Percentiles rank a stretch among this genome's conserved stretches.
Conservation (phyloP, 192 early-diverging fungal genomes). For the Entomortierella beljakovae region DNA sequence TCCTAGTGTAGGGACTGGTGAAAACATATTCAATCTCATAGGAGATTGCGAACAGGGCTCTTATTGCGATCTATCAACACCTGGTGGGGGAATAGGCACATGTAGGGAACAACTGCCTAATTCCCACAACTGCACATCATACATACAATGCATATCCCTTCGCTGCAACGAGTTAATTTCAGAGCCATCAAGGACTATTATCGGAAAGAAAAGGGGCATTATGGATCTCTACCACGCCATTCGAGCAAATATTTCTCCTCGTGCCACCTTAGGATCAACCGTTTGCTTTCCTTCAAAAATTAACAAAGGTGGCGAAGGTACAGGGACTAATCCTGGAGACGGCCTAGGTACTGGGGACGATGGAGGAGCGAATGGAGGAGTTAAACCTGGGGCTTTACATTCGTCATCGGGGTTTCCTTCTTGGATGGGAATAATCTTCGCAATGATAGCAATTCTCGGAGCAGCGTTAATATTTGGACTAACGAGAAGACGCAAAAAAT, state of each 20-base stretch:
- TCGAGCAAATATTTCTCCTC: neutral
- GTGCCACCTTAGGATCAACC: neutral
- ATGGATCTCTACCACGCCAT: no score
- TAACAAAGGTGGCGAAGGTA: neutral
- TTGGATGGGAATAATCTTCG: constrained; percentile 32
- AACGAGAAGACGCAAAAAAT: constrained; percentile 22
- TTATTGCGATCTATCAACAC: constrained; percentile 21
- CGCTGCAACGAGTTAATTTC: constrained; percentile 10
- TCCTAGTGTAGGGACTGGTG: constrained; percentile 16
- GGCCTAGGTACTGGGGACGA: neutral
- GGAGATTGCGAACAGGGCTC: constrained; percentile 43
- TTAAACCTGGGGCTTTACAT: neutral
- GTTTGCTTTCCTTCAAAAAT: constrained; percentile 34
- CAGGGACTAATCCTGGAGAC: neutral
- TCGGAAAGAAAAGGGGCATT: neutral
- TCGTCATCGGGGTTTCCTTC: neutral
- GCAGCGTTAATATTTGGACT: constrained; percentile 26
- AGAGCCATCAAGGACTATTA: neutral
- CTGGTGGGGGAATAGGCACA: constrained; percentile 11
- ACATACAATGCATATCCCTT: constrained; percentile 34
- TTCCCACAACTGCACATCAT: constrained; percentile 34
- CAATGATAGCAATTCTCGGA: constrained; percentile 16
- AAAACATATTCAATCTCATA: constrained; percentile 16
- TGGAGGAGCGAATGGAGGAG: neutral
- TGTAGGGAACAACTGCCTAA: constrained; percentile 32